These are phyloP conservation scores for Cercophora scortea DNA, from an alignment of 495 filamentous ascomycete species.

Conservation along the genomic window DNA sequence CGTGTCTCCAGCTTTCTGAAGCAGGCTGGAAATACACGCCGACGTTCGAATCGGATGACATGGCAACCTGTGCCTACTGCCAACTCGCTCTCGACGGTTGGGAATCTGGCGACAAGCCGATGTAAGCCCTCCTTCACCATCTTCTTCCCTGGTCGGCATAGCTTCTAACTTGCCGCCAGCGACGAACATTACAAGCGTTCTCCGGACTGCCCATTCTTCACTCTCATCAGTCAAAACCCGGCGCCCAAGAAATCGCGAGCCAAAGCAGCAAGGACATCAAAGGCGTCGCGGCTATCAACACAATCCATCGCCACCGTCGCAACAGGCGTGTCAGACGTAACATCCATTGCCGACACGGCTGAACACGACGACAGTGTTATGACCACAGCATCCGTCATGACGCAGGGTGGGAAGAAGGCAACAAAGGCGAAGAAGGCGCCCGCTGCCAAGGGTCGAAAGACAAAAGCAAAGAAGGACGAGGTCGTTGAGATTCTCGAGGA, in stretches of 20 bases:
- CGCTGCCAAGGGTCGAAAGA: constrained; percentile 35
- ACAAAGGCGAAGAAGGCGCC: constrained; percentile 29
- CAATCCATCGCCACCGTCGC: constrained; percentile 56
- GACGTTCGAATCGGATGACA: constrained; percentile 67
- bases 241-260: constrained; percentile 44
- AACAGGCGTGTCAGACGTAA: constrained; percentile 41
- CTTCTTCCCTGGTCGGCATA: background rate
- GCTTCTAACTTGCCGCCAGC: constrained; percentile 37
- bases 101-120: constrained; percentile 84
- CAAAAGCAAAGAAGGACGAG: constrained; percentile 54
- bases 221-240: constrained; percentile 36
- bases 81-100: constrained; percentile 78
- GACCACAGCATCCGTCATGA: constrained; percentile 50
- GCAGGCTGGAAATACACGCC: constrained; percentile 93
- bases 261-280: constrained; percentile 54
- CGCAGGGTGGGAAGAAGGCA: constrained; percentile 43
- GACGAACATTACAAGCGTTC: constrained; percentile 79
- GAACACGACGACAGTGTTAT: constrained; percentile 61
- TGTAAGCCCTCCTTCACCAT: constrained; percentile 41
- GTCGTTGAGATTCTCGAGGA: constrained; percentile 41
- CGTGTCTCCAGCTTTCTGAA: constrained; percentile 62
- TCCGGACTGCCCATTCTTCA: constrained; percentile 76
- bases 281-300: constrained; percentile 61
- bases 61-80: constrained; percentile 85
- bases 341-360: constrained; percentile 42